A percentile compares a stretch with the other conserved stretches of the same genome.
phyloP scores from a whole-genome alignment of 495 filamentous ascomycete genomes.

The Aspergillus cavernicola region DNA sequence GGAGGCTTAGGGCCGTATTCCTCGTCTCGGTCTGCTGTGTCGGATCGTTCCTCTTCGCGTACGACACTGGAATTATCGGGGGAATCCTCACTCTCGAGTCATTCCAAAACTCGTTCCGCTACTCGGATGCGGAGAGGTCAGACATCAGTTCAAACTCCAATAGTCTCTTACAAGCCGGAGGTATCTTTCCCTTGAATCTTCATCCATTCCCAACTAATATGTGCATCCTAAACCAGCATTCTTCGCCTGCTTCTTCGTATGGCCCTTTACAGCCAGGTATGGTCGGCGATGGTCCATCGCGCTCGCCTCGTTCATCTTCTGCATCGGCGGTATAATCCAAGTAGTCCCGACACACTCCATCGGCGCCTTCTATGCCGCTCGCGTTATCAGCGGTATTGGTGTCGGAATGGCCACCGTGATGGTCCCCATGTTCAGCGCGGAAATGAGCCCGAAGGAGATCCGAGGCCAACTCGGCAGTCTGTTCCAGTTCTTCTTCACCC shows the following conservation, averaged over 20 bases:
- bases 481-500: constrained; percentile 46
- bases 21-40: constrained; percentile 18
- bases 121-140: background rate
- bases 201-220: background rate
- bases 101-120: constrained; percentile 30
- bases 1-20: constrained; percentile 11
- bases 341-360: constrained; percentile 40
- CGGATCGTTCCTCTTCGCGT: constrained; percentile 35
- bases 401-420: constrained; percentile 51
- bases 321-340: constrained; percentile 41
- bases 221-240: constrained; percentile 9
- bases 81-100: constrained; percentile 34
- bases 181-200: background rate
- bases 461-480: constrained; percentile 47
- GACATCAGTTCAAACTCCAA: constrained; percentile 32
- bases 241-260: constrained; percentile 20
- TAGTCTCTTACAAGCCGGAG: constrained; percentile 17
- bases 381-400: constrained; percentile 53
- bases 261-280: constrained; percentile 22
- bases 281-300: constrained; percentile 45
- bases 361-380: constrained; percentile 42
- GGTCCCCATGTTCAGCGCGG: constrained; percentile 52
- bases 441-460: constrained; percentile 53
- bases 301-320: constrained; percentile 39
- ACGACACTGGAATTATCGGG: constrained; percentile 35